Conservation (phyloP, 257 asterid species). For the Coffea canephora region DNA sequence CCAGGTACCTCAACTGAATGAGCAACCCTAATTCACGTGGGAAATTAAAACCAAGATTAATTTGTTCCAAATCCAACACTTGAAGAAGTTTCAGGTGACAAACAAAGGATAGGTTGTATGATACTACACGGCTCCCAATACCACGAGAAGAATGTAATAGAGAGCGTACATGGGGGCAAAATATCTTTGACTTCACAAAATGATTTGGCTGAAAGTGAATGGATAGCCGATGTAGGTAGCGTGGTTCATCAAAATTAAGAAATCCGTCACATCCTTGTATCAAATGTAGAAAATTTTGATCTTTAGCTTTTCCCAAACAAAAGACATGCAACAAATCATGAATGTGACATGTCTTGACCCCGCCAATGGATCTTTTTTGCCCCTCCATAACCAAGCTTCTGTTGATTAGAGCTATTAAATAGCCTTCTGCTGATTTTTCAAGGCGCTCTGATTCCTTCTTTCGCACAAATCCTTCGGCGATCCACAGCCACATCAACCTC, state of each 20-base stretch:
- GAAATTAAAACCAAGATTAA: not conserved
- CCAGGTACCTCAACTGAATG: constrained; percentile 4
- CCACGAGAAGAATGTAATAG: not conserved
- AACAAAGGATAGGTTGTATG: not conserved
- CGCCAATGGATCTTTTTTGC: not conserved
- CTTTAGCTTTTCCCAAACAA: not conserved
- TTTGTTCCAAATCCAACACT: not conserved
- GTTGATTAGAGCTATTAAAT: too few relatives aligned
- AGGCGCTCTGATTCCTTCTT: not conserved
- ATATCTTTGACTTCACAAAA: not conserved
- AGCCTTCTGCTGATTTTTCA: not conserved
- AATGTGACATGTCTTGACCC: too few relatives aligned
- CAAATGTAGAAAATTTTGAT: not conserved
- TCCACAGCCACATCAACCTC: not conserved
- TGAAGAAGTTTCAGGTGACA: constrained; percentile 2
- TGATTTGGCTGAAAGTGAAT: not conserved
- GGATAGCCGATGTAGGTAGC: not conserved
- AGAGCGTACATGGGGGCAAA: not conserved
- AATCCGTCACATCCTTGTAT: not conserved
- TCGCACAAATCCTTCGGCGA: not conserved
- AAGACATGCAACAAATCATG: not conserved
- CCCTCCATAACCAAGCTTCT: too few relatives aligned
- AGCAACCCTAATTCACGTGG: not conserved
- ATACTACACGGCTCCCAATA: not conserved
- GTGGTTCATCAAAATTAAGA: not conserved